Evolutionary conservation across 805 yeast species (phyloP).

Genomic region (Saccharomyces paradoxus): DNA sequence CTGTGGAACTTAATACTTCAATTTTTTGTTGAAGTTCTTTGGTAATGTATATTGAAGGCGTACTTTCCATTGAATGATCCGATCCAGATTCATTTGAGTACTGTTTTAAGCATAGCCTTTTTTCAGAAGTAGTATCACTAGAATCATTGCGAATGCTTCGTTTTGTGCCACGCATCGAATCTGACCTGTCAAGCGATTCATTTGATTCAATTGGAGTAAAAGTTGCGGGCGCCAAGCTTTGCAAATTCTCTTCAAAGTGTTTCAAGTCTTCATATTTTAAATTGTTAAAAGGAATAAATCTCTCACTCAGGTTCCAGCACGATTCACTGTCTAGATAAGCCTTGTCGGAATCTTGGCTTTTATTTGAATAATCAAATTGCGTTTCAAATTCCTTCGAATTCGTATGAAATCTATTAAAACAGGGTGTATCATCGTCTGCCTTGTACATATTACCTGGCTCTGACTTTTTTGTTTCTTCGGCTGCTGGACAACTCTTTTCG

Average conservation of each 20-base stretch:
- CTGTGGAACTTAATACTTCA: not conserved
- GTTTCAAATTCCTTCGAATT: constrained; percentile 11
- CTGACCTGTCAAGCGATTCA: not conserved
- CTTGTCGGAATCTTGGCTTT: constrained; percentile 1
- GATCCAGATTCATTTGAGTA: not conserved
- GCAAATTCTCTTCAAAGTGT: not conserved
- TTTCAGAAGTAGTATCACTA: not conserved
- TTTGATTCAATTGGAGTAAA: not conserved
- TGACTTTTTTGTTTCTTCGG: not conserved
- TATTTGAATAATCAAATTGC: constrained; percentile 15
- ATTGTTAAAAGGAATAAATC: constrained; percentile 5
- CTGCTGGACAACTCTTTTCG: not conserved
- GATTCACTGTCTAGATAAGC: not conserved
- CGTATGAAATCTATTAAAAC: constrained; percentile 13
- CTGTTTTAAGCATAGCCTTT: not conserved
- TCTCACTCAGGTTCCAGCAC: not conserved
- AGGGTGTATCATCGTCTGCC: not conserved
- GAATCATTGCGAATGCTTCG: not conserved
- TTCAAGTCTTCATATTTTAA: constrained; percentile 4
- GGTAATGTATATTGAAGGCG: constrained; percentile 11
- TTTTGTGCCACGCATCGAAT: not conserved
- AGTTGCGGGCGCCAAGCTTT: not conserved
- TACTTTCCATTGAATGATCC: constrained; percentile 4
- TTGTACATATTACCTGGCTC: not conserved
- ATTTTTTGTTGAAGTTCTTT: not conserved